A percentile compares a stretch with the other conserved stretches of the same genome.
Evolutionary conservation across 805 yeast genomes (phyloP).

Genomic region (Sungouiella thailandica): DNA sequence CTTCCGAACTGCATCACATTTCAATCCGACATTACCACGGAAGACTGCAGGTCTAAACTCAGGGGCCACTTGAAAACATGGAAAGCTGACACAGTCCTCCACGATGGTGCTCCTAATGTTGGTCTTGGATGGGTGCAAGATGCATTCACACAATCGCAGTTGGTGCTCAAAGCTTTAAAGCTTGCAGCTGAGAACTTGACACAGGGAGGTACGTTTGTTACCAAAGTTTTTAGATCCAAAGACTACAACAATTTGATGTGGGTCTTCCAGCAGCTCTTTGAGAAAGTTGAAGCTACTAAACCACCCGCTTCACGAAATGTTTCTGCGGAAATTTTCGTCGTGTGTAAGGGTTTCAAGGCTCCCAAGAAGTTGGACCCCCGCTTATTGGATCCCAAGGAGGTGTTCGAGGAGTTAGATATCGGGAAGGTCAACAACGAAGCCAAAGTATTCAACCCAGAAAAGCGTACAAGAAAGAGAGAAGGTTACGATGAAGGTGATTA

Average conservation of each 20-base stretch:
- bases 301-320: constrained; percentile 99
- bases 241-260: constrained; percentile 96
- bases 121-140: constrained; percentile 99
- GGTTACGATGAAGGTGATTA: constrained; percentile 97
- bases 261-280: constrained; percentile 95
- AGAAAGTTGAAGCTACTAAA: constrained; percentile 96
- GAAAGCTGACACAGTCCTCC: constrained; percentile 97
- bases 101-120: constrained; percentile 99
- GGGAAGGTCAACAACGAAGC: constrained; percentile 77
- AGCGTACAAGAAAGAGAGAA: constrained; percentile 81
- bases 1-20: constrained; percentile 91
- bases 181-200: constrained; percentile 89
- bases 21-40: constrained; percentile 96
- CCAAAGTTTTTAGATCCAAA: constrained; percentile 97
- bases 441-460: constrained; percentile 91
- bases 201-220: constrained; percentile 92
- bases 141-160: constrained; percentile 96
- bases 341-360: constrained; percentile 92
- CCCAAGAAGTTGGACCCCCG: constrained; percentile 94
- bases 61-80: constrained; percentile 97
- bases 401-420: constrained; percentile 79
- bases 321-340: constrained; percentile 98
- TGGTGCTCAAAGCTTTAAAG: constrained; percentile 88
- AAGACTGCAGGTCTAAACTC: constrained; percentile 90
- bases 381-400: constrained; percentile 84